Base-by-base conservation (phyloP, 2,329 filamentous ascomycete species). In the Claviceps pazoutovae region DNA sequence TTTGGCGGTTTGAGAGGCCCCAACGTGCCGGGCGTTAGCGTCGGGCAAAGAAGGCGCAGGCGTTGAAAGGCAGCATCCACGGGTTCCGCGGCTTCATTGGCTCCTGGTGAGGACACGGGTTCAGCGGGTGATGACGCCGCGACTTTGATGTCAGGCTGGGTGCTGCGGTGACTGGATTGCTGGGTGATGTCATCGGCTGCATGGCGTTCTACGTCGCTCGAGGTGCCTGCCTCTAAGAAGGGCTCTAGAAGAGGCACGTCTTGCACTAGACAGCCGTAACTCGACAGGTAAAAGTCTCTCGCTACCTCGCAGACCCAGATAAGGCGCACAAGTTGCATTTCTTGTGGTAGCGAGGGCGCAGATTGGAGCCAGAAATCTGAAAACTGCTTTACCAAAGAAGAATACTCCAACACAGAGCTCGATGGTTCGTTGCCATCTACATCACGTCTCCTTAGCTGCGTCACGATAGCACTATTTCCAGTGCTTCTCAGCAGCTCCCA, bases 221-320 rank as follows among this genome's bases (percentile, higher is more conserved):
- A 50, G 16, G 41, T 54, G n/a, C 50, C 46, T 1, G 57, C 48
- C 2, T 64, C 62, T 5, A 68, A 56, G 13, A 68, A 52, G 13
- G 59, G 59, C 9, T 64, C 62, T 6, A 68, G 56, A 14, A 68
- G 53, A 11, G 59, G 59, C 9, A 58, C 55, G 30, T 66, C 61
- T 45, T 69, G 67, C 9, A 68, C 59, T 58, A 66, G 56, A 23
- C 67, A 60, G 16, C 65, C 67, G 38, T 64, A 63, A 17, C 61
- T 65, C 3, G 66, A 62, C 7, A 69, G 54, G 50, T 68, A 67
- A 21, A 62, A 55, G 14, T 68, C 65, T 37, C 59, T 61, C 2
- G 66, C 66, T 17, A 68, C 30, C 41, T 66, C 65, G 6, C 59
- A 53, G 8, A 68, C 53, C 63, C 65, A 67, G 1, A 54, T 51